Evolutionary conservation across 257 asterid species (phyloP), one percentile per base, ranked within the genome.

Genomic region (Solanum chmielewskii): DNA sequence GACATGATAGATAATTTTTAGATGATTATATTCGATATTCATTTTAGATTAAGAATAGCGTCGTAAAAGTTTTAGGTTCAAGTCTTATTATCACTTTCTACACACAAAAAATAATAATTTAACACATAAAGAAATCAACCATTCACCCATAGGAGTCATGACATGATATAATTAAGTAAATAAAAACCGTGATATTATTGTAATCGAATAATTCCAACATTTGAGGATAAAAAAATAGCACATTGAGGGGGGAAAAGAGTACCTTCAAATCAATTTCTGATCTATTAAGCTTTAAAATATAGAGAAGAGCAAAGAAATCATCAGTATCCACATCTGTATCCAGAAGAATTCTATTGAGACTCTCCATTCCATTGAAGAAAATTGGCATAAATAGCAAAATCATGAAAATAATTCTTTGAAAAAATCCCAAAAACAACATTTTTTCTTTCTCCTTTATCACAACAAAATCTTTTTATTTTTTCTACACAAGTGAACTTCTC

Each of bases 201-300:
- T 70, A 20, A 7, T 70, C 21, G 11, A 4, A 23, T 23, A 41
- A 21, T 39, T 15, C n/a, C 64, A 18, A 75, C 27, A n/a, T 9
- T 25, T 77, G 23, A 7, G 1, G 16, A 25, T 13, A 9, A 27
- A 66, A 27, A 2, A 23, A 56, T 2, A 56, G 11, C 25, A 20
- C 25, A 20, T 59, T 6, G 11, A 56, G 25, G 64, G 64, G 9
- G 64, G 9, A 3, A 56, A 56, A 25, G n/a, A 4, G 11, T 64
- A 96, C 99, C 97, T 95, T 96, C 88, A 96, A 91, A 84, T 96
- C 93, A 78, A 96, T 90, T 41, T 90, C 88, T 27, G 99, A 76
- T 76, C 60, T 12, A 44, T 76, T 41, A 76, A 76, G 59, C 83
- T 76, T 76, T 35, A 41, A 76, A n/a, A 76, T 45, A 59, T 76